Conservation (phyloP, 495 filamentous ascomycete species). For the Aspergillus mulundensis region DNA sequence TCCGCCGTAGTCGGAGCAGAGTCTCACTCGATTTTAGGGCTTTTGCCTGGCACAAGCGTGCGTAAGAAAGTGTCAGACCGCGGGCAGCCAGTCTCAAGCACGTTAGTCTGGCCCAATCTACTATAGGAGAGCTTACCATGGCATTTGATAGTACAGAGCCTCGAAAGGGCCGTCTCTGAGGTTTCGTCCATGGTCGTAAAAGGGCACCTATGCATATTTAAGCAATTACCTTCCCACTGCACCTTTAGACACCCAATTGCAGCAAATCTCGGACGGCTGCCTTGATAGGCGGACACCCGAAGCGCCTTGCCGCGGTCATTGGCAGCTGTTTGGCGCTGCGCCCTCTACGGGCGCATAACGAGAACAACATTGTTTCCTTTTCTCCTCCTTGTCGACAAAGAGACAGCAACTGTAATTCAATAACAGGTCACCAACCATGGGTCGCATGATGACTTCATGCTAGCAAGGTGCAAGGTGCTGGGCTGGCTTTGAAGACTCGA, state of each 20-base stretch:
- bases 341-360: background rate
- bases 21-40: constrained; percentile 12
- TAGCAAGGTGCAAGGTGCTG: too few species aligned
- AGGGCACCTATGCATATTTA: background rate
- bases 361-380: background rate
- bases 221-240: background rate
- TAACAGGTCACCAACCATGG: too few species aligned
- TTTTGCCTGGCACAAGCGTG: constrained; percentile 5
- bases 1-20: background rate
- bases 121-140: background rate
- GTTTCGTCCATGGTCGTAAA: background rate
- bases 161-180: background rate
- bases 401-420: too few species aligned
- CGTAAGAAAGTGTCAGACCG: constrained; percentile 6
- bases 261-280: background rate
- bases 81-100: background rate
- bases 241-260: background rate
- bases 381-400: background rate
- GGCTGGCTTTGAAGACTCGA: background rate
- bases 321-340: background rate
- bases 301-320: constrained; percentile 3
- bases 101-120: background rate
- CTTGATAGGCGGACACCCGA: constrained; percentile 6
- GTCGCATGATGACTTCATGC: too few species aligned
- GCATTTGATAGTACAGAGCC: background rate